Percentiles rank a stretch among this genome's conserved stretches.
Evolutionary conservation across 352 stramenopile genomes (phyloP).

Genomic region (Thalassiosira sp.): DNA sequence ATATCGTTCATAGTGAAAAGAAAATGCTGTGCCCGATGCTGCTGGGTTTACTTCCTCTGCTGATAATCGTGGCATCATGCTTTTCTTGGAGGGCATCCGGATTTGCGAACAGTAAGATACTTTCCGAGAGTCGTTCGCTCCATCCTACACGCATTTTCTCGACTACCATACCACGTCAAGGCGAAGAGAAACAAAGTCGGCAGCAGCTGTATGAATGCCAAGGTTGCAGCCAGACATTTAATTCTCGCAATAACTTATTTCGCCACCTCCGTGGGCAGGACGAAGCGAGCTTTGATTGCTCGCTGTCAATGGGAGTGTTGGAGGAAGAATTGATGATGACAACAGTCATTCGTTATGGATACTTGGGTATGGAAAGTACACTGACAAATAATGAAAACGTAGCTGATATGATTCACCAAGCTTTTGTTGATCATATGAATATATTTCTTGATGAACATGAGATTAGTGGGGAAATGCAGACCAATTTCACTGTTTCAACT

Average conservation of each 20-base stretch:
- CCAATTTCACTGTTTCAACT: slow-evolving; percentile 17
- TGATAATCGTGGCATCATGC: background rate
- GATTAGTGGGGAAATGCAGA: background rate
- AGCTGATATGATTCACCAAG: slow-evolving; percentile 33
- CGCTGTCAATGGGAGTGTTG: background rate
- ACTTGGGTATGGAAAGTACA: slow-evolving; percentile 18
- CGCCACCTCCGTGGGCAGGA: slow-evolving; percentile 58
- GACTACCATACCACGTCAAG: background rate
- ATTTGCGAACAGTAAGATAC: background rate
- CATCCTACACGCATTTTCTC: slow-evolving; percentile 10
- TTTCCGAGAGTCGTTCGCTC: background rate
- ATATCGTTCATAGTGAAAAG: no score
- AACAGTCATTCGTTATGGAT: slow-evolving; percentile 49
- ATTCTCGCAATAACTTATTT: slow-evolving; percentile 72
- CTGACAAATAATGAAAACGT: slow-evolving; percentile 41
- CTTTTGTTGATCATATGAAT: slow-evolving; percentile 33
- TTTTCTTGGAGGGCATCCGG: background rate
- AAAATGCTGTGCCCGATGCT: slow-evolving; percentile 1
- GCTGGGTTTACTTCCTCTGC: slow-evolving; percentile 12
- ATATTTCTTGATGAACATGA: slow-evolving; percentile 15
- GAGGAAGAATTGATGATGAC: slow-evolving; percentile 31
- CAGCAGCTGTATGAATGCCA: slow-evolving; percentile 32
- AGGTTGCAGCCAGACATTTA: slow-evolving; percentile 51
- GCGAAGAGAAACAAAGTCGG: slow-evolving; percentile 9
- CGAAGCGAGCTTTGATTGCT: slow-evolving; percentile 11